phyloP scores from a whole-genome alignment of 1,284 basidiomycete genomes.

The Ustilago shanxiensis region DNA sequence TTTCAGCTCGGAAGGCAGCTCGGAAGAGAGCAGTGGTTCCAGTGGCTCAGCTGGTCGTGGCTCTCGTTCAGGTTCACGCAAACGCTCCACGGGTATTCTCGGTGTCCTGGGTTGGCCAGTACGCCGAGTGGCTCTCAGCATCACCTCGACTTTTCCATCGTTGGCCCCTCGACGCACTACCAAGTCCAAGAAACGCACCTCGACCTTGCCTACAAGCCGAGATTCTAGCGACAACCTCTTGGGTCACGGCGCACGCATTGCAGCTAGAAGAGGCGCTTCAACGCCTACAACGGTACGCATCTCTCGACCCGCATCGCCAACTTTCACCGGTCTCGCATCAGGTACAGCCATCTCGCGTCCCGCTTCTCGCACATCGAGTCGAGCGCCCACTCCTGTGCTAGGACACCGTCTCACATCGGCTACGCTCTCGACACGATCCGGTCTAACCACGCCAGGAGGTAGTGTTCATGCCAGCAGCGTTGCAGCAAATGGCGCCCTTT shows the following conservation, averaged over 20 bases:
- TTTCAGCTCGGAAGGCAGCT: conserved; percentile 53
- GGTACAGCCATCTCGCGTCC: conserved; percentile 50
- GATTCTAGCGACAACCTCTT: conserved; percentile 15
- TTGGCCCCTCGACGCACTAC: conserved; percentile 28
- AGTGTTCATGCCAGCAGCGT: conserved; percentile 16
- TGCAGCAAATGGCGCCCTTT: conserved; percentile 14
- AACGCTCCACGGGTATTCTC: conserved; percentile 22
- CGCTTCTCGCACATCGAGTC: conserved; percentile 47
- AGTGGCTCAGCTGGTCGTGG: conserved; percentile 26
- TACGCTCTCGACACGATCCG: conserved; percentile 33
- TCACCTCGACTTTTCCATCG: conserved; percentile 36
- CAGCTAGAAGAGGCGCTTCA: conserved; percentile 33
- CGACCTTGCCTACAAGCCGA: conserved; percentile 32
- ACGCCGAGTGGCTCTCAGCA: conserved; percentile 32
- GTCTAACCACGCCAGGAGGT: conserved; percentile 28
- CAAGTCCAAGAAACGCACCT: conserved; percentile 43
- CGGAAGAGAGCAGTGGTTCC: conserved; percentile 46
- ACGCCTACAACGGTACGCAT: conserved; percentile 38
- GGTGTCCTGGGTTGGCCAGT: conserved; percentile 41
- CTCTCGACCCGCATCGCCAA: conserved; percentile 47
- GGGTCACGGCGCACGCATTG: conserved; percentile 33
- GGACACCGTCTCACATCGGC: conserved; percentile 52
- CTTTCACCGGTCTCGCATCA: conserved; percentile 31
- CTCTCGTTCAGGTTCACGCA: conserved; percentile 20
- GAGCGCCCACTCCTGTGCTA: conserved; percentile 49